A percentile compares a stretch with the other conserved stretches of the same genome.
Conservation (phyloP, 202 grass and related monocot genomes). For the Dendrocalamus latiflorus region DNA sequence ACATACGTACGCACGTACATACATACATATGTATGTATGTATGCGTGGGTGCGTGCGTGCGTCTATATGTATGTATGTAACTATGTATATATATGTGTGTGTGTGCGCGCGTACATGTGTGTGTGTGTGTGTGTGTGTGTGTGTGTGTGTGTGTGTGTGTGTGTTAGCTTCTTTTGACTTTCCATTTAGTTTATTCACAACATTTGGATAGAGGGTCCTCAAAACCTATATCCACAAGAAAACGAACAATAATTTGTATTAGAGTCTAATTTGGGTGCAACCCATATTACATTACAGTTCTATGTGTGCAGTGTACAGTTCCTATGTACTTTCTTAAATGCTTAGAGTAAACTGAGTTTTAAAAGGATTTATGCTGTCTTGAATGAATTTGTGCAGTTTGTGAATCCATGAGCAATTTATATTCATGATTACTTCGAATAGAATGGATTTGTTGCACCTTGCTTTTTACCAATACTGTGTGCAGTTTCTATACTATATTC, state of each 20-base stretch:
- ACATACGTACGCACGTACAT: too few relatives aligned
- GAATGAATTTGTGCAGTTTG: not conserved
- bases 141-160: too few relatives aligned
- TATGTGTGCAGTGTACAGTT: not conserved
- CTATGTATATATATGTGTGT: not conserved
- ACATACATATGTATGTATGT: too few relatives aligned
- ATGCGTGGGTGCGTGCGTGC: too few relatives aligned
- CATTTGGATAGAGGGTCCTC: not conserved
- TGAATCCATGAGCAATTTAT: not conserved
- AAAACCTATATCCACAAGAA: not conserved
- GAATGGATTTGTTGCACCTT: not conserved
- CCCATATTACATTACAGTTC: not conserved
- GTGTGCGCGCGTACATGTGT: too few relatives aligned
- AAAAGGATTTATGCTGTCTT: not conserved
- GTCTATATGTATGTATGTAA: too few relatives aligned
- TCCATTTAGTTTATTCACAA: conserved; percentile 8
- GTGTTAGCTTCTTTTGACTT: conserved; percentile 11
- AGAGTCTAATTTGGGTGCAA: not conserved
- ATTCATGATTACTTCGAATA: not conserved
- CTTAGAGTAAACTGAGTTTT: not conserved
- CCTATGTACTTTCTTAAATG: not conserved
- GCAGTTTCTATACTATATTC: not conserved
- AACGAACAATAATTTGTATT: conserved; percentile 18
- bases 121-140: too few relatives aligned
- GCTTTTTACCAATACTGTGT: not conserved